Conservation (phyloP, 306 rosid species). For the Trifolium dubium region DNA sequence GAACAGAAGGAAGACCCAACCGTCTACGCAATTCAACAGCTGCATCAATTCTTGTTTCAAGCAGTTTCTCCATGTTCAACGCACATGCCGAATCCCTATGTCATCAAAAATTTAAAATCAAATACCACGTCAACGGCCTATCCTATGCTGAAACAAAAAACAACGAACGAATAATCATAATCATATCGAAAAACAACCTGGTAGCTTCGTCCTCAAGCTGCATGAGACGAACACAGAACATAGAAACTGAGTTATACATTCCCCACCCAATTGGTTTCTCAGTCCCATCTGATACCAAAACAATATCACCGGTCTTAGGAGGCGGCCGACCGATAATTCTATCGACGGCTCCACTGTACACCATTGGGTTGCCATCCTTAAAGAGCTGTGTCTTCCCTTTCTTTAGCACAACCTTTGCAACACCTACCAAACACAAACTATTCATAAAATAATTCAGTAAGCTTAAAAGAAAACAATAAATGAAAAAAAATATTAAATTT, state of each 20-base stretch:
- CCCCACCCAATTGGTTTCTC: constrained; percentile 94
- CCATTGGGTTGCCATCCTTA: constrained; percentile 98
- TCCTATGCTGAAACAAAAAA: constrained; percentile 23
- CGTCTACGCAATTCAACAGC: constrained; percentile 71
- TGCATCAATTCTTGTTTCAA: constrained; percentile 64
- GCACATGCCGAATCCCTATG: constrained; percentile 66
- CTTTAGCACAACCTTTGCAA: constrained; percentile 86
- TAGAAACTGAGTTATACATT: constrained; percentile 84
- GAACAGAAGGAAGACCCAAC: constrained; percentile 80
- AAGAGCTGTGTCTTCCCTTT: constrained; percentile 94
- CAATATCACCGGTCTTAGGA: constrained; percentile 86
- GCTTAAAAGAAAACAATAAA: not conserved
- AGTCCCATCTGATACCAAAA: constrained; percentile 84
- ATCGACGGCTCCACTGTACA: constrained; percentile 93
- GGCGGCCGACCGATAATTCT: constrained; percentile 92
- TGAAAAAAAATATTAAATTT: not conserved
- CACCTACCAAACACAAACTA: constrained; percentile 64
- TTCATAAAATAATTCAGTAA: constrained; percentile 44
- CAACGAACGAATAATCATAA: constrained; percentile 16
- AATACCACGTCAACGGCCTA: constrained; percentile 22
- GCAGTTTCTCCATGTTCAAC: constrained; percentile 76
- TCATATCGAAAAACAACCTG: constrained; percentile 62
- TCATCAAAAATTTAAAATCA: constrained; percentile 36
- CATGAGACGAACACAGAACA: constrained; percentile 94
- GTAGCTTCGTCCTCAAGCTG: constrained; percentile 83